Conservation (phyloP, 2,329 filamentous ascomycete genomes). For the Bipolaris zeicola region DNA sequence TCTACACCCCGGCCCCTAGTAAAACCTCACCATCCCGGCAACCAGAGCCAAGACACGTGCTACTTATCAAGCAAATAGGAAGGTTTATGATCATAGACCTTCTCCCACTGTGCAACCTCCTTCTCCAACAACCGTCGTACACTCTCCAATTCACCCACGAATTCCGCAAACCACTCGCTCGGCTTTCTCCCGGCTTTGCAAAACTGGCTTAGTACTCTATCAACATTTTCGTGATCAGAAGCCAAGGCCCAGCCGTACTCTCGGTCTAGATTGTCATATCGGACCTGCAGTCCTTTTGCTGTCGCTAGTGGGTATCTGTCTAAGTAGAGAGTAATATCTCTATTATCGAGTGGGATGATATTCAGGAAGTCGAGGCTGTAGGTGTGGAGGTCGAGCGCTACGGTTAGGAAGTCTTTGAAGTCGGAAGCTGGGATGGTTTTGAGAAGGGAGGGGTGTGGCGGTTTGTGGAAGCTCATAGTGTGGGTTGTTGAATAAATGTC, state of each 20-base stretch:
- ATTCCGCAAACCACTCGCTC: slow-evolving; percentile 1
- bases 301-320: background rate
- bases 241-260: slow-evolving; percentile 18
- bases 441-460: background rate
- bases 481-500: background rate
- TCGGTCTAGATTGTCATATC: slow-evolving; percentile 2
- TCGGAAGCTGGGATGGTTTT: background rate
- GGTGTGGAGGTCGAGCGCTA: background rate
- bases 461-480: background rate
- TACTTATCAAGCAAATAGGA: too few relatives aligned
- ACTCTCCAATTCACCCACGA: background rate
- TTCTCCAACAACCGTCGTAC: background rate
- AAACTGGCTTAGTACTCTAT: background rate
- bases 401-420: background rate
- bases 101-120: background rate
- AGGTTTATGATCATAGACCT: background rate
- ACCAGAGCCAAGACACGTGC: too few relatives aligned
- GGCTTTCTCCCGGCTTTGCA: background rate
- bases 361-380: background rate
- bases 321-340: too few relatives aligned
- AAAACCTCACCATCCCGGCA: too few relatives aligned
- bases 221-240: slow-evolving; percentile 2
- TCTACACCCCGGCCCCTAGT: too few relatives aligned
- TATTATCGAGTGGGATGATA: background rate
- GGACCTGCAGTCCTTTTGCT: background rate